These are phyloP conservation scores for Sambucus nigra DNA, from an alignment of 129 eudicot species.

Conservation along the genomic window DNA sequence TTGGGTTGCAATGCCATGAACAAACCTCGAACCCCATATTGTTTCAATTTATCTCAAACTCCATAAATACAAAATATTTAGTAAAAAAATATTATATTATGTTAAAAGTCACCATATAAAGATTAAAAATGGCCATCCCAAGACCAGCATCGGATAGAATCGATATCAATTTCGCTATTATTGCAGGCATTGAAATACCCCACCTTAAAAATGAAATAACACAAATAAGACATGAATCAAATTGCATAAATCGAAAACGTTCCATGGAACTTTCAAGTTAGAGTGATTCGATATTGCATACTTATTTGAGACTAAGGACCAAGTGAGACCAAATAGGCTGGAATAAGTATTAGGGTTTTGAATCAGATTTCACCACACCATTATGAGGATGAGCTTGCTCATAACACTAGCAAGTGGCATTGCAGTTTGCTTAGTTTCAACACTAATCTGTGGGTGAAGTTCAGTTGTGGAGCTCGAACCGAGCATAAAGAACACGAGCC, in stretches of 20 bases:
- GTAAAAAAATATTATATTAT: too few species aligned
- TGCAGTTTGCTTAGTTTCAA: constrained; percentile 34
- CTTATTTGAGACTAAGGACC: constrained; percentile 88
- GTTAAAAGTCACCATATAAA: constrained; percentile 33
- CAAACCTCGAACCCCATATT: constrained; percentile 37
- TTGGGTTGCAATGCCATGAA: constrained; percentile 93
- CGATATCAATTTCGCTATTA: constrained; percentile 53
- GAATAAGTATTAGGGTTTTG: constrained; percentile 88
- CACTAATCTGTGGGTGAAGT: constrained; percentile 52
- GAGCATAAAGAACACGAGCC: constrained; percentile 57
- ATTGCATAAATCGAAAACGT: neutral
- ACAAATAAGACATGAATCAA: neutral
- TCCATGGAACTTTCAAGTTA: too few species aligned
- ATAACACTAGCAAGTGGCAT: constrained; percentile 94
- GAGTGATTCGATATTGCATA: constrained; percentile 1
- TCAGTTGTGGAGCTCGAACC: constrained; percentile 76
- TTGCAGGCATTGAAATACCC: constrained; percentile 74
- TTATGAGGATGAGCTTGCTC: constrained; percentile 74
- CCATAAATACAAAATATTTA: constrained; percentile 1
- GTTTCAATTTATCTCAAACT: neutral
- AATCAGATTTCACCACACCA: constrained; percentile 94
- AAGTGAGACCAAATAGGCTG: constrained; percentile 80
- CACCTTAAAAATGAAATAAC: constrained; percentile 35
- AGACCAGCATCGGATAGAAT: constrained; percentile 86
- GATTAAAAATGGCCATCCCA: constrained; percentile 98